A percentile compares a stretch with the other conserved stretches of the same genome.
These are phyloP conservation scores for Rhodosporidiobolus odoratus DNA, from an alignment of 768 basidiomycete species.

Conservation along the genomic window DNA sequence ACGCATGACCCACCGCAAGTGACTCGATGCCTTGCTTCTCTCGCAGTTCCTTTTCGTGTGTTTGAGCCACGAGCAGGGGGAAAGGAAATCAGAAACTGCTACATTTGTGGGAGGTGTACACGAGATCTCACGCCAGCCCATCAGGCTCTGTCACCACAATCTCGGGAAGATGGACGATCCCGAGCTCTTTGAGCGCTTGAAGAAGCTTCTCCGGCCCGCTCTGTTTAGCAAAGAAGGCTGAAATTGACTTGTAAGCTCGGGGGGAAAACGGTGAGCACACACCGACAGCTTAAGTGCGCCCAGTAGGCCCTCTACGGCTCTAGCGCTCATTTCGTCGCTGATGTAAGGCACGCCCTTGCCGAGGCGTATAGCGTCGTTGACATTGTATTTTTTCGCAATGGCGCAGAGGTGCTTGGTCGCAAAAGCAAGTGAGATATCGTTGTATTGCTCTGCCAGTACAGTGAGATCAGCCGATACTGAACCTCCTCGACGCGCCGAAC, in stretches of 20 bases:
- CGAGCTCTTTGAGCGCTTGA: not conserved
- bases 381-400: not conserved
- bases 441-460: not conserved
- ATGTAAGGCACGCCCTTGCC: not conserved
- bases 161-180: not conserved
- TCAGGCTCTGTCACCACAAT: no score
- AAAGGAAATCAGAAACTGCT: no score
- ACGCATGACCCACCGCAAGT: no score
- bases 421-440: not conserved
- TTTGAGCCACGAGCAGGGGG: no score
- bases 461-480: not conserved
- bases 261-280: not conserved
- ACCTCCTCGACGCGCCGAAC: not conserved
- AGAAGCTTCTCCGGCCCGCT: not conserved
- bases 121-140: no score
- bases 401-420: not conserved
- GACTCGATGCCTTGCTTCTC: no score
- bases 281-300: not conserved
- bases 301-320: not conserved
- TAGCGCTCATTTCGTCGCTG: constrained; percentile 1
- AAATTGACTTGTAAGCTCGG: not conserved
- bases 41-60: no score
- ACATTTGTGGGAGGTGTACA: no score
- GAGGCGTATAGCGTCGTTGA: not conserved
- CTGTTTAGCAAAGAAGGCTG: not conserved